Evolutionary conservation across 805 yeast genomes (phyloP).

Genomic region (Blastobotrys parvus): DNA sequence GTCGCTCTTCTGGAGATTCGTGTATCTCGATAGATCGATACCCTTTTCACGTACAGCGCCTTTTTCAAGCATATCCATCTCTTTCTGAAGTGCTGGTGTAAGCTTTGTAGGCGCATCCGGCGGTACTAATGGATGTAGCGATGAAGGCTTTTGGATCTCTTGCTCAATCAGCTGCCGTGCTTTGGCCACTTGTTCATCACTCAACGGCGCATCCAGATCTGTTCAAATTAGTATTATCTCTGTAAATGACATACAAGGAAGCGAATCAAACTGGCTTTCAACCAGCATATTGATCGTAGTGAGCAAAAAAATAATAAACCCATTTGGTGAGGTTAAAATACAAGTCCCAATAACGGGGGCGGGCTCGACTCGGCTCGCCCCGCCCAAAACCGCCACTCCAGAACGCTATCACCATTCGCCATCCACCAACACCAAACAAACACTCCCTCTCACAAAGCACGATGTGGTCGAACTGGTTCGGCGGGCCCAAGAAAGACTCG

Average conservation of each 20-base stretch:
- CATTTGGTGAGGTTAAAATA: too few species aligned
- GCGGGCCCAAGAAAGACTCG: slow-evolving; percentile 60
- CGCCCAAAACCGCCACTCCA: too few species aligned
- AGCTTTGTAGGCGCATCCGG: slow-evolving; percentile 2
- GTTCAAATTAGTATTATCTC: not conserved
- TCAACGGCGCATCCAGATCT: not conserved
- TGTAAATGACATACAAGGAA: slow-evolving; percentile 3
- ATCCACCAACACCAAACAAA: not conserved
- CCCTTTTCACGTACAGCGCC: slow-evolving; percentile 9
- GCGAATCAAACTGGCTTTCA: slow-evolving; percentile 4
- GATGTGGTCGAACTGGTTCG: slow-evolving; percentile 39
- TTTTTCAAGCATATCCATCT: slow-evolving; percentile 4
- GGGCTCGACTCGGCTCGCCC: too few species aligned
- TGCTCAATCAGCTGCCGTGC: not conserved
- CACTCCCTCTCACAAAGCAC: not conserved
- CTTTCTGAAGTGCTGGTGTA: slow-evolving; percentile 5
- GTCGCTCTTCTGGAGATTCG: slow-evolving; percentile 15
- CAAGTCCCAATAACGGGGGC: too few species aligned
- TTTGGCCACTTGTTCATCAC: not conserved
- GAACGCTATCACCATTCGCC: not conserved
- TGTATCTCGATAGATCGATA: slow-evolving; percentile 21
- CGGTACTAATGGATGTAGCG: slow-evolving; percentile 1
- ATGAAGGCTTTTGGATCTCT: not conserved
- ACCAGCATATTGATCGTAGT: not conserved
- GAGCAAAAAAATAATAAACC: too few species aligned